Percentiles rank a stretch among this genome's conserved stretches.
These are phyloP conservation scores for Themeda triandra DNA, from an alignment of 176 grass and related monocot genomes.

Conservation along the genomic window DNA sequence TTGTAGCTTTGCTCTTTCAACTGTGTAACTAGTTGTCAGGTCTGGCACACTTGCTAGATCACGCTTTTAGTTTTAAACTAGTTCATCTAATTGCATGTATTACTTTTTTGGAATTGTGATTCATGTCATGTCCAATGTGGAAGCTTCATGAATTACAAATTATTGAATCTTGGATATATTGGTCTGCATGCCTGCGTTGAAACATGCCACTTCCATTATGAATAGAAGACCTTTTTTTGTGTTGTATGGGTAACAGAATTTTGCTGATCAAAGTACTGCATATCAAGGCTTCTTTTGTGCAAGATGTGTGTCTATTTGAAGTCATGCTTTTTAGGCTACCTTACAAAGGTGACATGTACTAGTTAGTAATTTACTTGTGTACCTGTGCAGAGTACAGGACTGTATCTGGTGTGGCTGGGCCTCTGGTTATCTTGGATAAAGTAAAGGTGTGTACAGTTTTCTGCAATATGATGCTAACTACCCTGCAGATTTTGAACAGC, in stretches of 20 bases:
- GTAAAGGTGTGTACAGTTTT: constrained; percentile 66
- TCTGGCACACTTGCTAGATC: background rate
- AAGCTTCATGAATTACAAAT: background rate
- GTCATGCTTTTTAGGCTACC: background rate
- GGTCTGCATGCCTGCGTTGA: background rate
- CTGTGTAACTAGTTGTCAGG: too few relatives aligned
- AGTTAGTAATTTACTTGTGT: background rate
- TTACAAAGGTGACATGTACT: background rate
- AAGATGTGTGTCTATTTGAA: background rate
- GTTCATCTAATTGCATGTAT: background rate
- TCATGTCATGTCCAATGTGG: background rate
- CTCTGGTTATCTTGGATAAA: constrained; percentile 98
- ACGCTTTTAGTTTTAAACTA: background rate
- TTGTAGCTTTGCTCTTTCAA: too few relatives aligned
- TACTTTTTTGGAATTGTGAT: background rate
- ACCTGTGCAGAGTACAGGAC: constrained; percentile 90
- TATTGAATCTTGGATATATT: background rate
- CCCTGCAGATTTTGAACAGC: constrained; percentile 11
- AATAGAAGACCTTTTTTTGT: background rate
- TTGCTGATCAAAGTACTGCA: background rate
- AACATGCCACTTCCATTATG: background rate
- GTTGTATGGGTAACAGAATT: background rate
- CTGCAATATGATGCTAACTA: background rate
- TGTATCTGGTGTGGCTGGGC: constrained; percentile 94
- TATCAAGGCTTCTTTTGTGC: background rate